Evolutionary conservation across 2,329 filamentous ascomycete species (phyloP).

Genomic region (Aspergillus eucalypticola): DNA sequence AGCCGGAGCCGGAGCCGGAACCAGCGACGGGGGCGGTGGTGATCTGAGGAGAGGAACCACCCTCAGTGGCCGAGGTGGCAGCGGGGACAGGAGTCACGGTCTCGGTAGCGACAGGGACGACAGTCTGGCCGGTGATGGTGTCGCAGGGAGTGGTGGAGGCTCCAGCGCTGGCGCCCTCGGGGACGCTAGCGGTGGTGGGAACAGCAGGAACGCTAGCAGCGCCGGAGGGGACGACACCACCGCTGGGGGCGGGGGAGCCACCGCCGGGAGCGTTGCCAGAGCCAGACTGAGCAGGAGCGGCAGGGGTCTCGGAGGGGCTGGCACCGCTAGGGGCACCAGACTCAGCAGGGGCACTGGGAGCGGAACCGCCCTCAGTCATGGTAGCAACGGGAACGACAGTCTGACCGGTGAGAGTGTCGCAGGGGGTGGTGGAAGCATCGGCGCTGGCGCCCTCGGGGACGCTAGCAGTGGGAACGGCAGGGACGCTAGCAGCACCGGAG

Average conservation of each 20-base stretch:
- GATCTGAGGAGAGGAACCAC: slow-evolving; percentile 15
- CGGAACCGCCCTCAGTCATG: slow-evolving; percentile 12
- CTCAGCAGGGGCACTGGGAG: slow-evolving; percentile 10
- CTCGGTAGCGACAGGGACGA: slow-evolving; percentile 14
- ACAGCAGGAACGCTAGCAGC: slow-evolving; percentile 10
- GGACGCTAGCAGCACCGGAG: background rate
- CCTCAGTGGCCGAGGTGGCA: slow-evolving; percentile 11
- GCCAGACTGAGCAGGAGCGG: slow-evolving; percentile 2
- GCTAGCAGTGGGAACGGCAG: slow-evolving; percentile 7
- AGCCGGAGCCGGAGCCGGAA: slow-evolving; percentile 9
- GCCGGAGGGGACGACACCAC: background rate
- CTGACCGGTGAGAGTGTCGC: slow-evolving; percentile 12
- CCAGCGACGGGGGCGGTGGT: slow-evolving; percentile 20
- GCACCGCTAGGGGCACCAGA: slow-evolving; percentile 2
- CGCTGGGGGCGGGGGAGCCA: background rate
- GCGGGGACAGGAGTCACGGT: slow-evolving; percentile 8
- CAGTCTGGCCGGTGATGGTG: slow-evolving; percentile 14
- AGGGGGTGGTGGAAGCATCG: slow-evolving; percentile 9
- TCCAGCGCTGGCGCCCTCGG: background rate
- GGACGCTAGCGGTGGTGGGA: background rate
- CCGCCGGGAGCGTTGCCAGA: background rate
- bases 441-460: slow-evolving; percentile 4
- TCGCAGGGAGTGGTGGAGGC: slow-evolving; percentile 18
- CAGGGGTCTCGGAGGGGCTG: slow-evolving; percentile 8
- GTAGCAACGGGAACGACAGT: slow-evolving; percentile 14